phyloP scores from a whole-genome alignment of 331 rosid species.

The Quercus tomentella region DNA sequence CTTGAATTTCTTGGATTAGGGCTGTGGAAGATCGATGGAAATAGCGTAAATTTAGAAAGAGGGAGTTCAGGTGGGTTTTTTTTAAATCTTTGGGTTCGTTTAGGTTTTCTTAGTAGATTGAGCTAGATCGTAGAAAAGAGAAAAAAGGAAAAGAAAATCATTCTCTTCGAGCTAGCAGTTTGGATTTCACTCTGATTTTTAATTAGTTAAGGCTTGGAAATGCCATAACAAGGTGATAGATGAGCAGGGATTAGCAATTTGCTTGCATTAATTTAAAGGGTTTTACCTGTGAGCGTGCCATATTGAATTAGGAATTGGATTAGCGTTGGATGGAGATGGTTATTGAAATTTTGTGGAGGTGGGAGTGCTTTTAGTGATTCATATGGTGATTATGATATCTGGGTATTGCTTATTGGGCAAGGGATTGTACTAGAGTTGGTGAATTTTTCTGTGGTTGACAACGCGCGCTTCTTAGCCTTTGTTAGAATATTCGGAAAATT shows the following conservation, averaged over 20 bases:
- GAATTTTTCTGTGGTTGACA: slow-evolving; percentile 12
- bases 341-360: background rate
- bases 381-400: slow-evolving; percentile 10
- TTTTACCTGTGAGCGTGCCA: slow-evolving; percentile 7
- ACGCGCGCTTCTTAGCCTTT: slow-evolving; percentile 6
- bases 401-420: background rate
- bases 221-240: slow-evolving; percentile 15
- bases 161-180: slow-evolving; percentile 28
- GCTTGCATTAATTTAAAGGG: slow-evolving; percentile 10
- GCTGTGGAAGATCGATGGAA: slow-evolving; percentile 16
- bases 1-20: slow-evolving; percentile 37
- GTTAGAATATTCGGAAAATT: slow-evolving; percentile 4
- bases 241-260: slow-evolving; percentile 17
- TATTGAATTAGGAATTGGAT: slow-evolving; percentile 25
- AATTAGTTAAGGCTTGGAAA: slow-evolving; percentile 2
- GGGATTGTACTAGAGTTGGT: slow-evolving; percentile 10
- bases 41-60: slow-evolving; percentile 20
- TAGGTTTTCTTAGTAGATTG: slow-evolving; percentile 36
- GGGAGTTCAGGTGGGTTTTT: slow-evolving; percentile 21
- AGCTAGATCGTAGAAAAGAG: slow-evolving; percentile 47
- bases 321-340: slow-evolving; percentile 20
- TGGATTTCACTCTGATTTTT: slow-evolving; percentile 6
- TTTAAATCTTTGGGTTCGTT: slow-evolving; percentile 13
- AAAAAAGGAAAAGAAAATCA: slow-evolving; percentile 23
- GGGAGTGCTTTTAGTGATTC: slow-evolving; percentile 5